These are phyloP conservation scores for Pythium insidiosum DNA, from an alignment of 352 stramenopile species.

Conservation along the genomic window DNA sequence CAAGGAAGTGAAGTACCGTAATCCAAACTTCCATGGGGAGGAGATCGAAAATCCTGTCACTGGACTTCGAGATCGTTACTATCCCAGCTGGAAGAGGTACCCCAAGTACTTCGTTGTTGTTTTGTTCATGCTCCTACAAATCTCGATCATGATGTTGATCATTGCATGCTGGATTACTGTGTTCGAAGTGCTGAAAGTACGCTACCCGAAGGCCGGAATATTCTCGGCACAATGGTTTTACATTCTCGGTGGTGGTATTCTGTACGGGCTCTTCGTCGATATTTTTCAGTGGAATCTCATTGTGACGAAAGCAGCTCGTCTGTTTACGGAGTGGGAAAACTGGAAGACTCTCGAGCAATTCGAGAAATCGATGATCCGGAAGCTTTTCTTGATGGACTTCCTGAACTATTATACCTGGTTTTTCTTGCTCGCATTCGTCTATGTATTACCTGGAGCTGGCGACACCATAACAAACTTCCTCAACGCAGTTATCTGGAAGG, in stretches of 20 bases:
- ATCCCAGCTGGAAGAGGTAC: conserved; percentile 68
- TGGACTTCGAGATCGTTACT: conserved; percentile 48
- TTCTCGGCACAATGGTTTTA: conserved; percentile 80
- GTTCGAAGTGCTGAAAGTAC: conserved; percentile 71
- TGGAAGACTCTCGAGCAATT: conserved; percentile 82
- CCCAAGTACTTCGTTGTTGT: conserved; percentile 56
- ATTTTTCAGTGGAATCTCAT: conserved; percentile 80
- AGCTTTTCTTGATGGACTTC: conserved; percentile 82
- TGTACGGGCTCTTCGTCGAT: conserved; percentile 78
- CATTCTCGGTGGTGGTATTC: conserved; percentile 62
- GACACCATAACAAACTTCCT: conserved; percentile 78
- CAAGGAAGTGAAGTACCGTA: conserved; percentile 64
- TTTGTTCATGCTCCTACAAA: conserved; percentile 74
- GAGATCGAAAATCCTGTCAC: conserved; percentile 57
- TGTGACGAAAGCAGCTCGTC: conserved; percentile 56
- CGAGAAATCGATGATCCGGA: conserved; percentile 68
- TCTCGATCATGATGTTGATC: conserved; percentile 79
- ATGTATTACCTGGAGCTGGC: conserved; percentile 69
- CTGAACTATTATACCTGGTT: conserved; percentile 89
- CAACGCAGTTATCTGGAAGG: conserved; percentile 68
- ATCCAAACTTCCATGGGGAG: conserved; percentile 58
- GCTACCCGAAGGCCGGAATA: conserved; percentile 48
- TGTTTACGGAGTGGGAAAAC: conserved; percentile 80
- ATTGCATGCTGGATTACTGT: conserved; percentile 80
- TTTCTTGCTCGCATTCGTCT: conserved; percentile 80